Evolutionary conservation across 371 early-diverging fungal genomes (phyloP).

Genomic region (Apophysomyces ossiformis): DNA sequence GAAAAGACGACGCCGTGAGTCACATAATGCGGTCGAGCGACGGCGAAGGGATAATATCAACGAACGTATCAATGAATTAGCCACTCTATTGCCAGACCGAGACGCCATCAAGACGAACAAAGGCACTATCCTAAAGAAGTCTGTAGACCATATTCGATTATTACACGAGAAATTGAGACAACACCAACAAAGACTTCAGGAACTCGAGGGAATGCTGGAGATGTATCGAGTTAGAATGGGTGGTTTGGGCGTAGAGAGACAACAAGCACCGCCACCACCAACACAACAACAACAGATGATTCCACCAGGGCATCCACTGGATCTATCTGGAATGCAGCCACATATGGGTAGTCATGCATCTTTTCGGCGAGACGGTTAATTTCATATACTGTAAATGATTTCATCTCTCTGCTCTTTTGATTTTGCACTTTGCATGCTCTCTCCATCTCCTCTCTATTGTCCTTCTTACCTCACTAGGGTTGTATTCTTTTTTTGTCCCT

Average conservation of each 20-base stretch:
- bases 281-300: conserved; percentile 29
- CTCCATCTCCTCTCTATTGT: background rate
- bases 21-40: conserved; percentile 76
- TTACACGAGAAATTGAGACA: conserved; percentile 61
- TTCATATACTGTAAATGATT: conserved; percentile 5
- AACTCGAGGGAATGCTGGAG: conserved; percentile 59
- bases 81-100: conserved; percentile 53
- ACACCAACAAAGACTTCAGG: conserved; percentile 67
- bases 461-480: background rate
- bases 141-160: conserved; percentile 86
- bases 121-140: conserved; percentile 81
- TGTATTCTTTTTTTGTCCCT: background rate
- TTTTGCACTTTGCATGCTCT: conserved; percentile 1
- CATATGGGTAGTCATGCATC: conserved; percentile 27
- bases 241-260: conserved; percentile 6
- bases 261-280: conserved; percentile 16
- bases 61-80: conserved; percentile 76
- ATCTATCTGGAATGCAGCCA: conserved; percentile 27
- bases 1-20: conserved; percentile 44
- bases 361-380: conserved; percentile 31
- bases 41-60: conserved; percentile 95
- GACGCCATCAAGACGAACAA: conserved; percentile 74
- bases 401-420: background rate
- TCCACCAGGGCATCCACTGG: conserved; percentile 38
- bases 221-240: conserved; percentile 36